Base-by-base conservation (phyloP, 768 basidiomycete species). In the Tulasnella calospora region DNA sequence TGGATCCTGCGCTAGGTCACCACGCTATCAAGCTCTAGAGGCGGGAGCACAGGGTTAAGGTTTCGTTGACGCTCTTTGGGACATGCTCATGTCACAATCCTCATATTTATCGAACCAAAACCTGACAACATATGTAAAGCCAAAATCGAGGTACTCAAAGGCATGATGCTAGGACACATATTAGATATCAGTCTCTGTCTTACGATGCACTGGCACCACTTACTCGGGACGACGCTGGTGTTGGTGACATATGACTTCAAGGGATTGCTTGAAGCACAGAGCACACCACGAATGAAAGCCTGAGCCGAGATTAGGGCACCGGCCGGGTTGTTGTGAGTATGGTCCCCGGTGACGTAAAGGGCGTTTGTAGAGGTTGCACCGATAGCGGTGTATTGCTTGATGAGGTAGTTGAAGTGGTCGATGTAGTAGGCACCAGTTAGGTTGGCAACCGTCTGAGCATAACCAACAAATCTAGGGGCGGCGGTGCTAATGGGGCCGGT, bases 221-320 rank as follows among this genome's bases (percentile, higher is more conserved):
- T 40, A 72, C 71, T 72, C 7, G 71, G 71, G 36, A 40, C 38
- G n/a, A 72, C 71, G 21, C 30, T 72, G 33, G 71, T 72, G 36
- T 72, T 72, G 38, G 44, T 72, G 21, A 72, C 38, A 33, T 72
- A 72, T n/a, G 71, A 36, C 36, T 40, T 46, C n/a, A 72, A 36
- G 17, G 71, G 71, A 33, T 72, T 46, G 71, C 27, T 41, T 3
- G 71, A 40, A 27, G 36, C 71, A 38, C 71, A 72, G 12, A 72
- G 36, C 7, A 72, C 71, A 30, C 71, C 71, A 30, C 71, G 71
- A 17, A 72, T 7, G 71, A 72, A 46, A 35, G 71, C 71, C 27
- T 72, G 71, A 30, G 71, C 71, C 10, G 35, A 30, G 17, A 72
- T 33, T 1, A 15, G 38, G 6, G 71, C 71, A 4, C 71, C 71